Base-by-base conservation (phyloP, 768 basidiomycete genomes). In the Mycena polygramma region DNA sequence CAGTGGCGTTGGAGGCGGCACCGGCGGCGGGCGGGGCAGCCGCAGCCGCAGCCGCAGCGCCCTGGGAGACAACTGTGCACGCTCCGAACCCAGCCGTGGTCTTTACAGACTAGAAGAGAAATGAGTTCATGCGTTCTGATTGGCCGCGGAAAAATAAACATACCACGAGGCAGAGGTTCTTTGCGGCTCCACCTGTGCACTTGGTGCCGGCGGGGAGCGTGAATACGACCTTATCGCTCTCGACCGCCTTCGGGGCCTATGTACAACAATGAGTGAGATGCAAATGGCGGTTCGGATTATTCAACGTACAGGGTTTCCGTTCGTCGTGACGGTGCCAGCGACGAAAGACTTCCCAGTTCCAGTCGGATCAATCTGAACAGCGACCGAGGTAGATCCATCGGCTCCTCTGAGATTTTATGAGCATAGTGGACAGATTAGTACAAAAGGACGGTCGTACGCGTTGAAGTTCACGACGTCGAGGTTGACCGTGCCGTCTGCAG, bases 1-100 rank as follows among this genome's bases (percentile, higher is more conserved):
- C 69, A 60, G 73, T 66, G 26, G 64, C 67, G 41, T 75, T 45
- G 64, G 68, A 49, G 43, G 72, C 62, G 65, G 68, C 48, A 41
- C 57, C 62, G 49, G 64, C 57, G 14, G 48, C 62, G 37, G 66
- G 41, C 41, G 41, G 13, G 41, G 17, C 41, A 43, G 41, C 69
- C 22, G 72, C 75, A 36, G 77, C 77, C 22, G 72, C 75, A 36
- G 77, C 77, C 24, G 74, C 74, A 39, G 59, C 71, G 15, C 75
- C 76, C 60, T 85, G 81, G 13, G 75, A 71, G 26, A 89, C 85
- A 39, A 83, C 87, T 14, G 85, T 83, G 66, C 88, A 90, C 75
- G 87, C 89, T 62, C 88, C 88, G 76, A 88, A 89, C 36, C 86
- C 85, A 26, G 81, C 83, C 22, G 84, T 77, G 22, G 87, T 86